Base-by-base conservation (phyloP, 2,329 filamentous ascomycete species). In the Arthrobotrys sinensis region DNA sequence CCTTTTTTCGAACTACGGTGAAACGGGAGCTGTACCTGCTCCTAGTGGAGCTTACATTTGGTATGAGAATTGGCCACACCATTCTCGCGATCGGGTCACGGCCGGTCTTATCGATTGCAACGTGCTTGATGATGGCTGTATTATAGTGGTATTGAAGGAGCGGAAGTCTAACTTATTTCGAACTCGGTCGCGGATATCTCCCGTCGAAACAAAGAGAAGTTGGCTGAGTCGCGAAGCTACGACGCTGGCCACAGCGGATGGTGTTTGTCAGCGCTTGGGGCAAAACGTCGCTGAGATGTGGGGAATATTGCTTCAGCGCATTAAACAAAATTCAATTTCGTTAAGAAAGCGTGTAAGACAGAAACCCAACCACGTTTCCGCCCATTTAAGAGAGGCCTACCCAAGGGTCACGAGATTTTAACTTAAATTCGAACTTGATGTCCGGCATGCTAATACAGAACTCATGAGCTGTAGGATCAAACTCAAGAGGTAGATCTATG, bases 21-120 rank as follows among this genome's bases (percentile, higher is more conserved):
- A n/a, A n/a, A n/a, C n/a, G n/a, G n/a, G n/a, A n/a, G n/a, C n/a
- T n/a, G n/a, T n/a, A n/a, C n/a, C n/a, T n/a, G n/a, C n/a, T n/a
- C n/a, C n/a, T n/a, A n/a, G n/a, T n/a, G n/a, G n/a, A n/a, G n/a
- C n/a, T n/a, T n/a, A 28, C 11, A 19, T 52, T 32, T 52, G 21
- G 48, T 52, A 52, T n/a, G 48, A 52, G 21, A 52, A 21, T n/a
- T 52, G 48, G 48, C 48, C 48, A 21, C 48, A 32, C 24, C 4
- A 32, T 6, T 52, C 10, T 12, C 4, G 24, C 1, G n/a, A n/a
- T n/a, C n/a, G n/a, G n/a, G 8, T 52, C 8, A 11, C 0, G 8
- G 12, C 48, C 16, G 21, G 48, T 32, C 32, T 5, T 6, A 11
- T 52, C 3, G 11, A 52, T 14, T 32, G 8, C 21, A 52, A 14